phyloP scores from a whole-genome alignment of 306 rosid species.

The Cucurbita moschata region DNA sequence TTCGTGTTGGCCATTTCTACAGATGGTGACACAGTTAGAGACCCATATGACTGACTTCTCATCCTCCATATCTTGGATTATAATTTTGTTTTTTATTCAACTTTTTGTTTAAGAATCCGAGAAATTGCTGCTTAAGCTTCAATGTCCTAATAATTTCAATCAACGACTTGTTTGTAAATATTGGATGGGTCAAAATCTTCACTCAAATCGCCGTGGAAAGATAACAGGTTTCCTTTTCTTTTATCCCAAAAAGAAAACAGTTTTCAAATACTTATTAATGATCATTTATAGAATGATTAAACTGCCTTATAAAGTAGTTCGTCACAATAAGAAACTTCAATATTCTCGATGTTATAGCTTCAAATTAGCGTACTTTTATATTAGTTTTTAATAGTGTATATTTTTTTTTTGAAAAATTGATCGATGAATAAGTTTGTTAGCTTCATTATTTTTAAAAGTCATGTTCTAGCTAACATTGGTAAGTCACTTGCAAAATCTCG shows the following conservation, averaged over 20 bases:
- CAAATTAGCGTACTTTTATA: too few species aligned
- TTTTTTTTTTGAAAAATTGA: too few species aligned
- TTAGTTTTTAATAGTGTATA: too few species aligned
- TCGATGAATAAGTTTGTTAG: too few species aligned
- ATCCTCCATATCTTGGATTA: neutral
- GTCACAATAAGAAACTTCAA: neutral
- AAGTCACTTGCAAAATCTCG: too few species aligned
- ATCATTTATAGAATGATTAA: neutral
- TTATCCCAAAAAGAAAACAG: neutral
- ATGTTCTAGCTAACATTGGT: too few species aligned
- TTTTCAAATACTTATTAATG: neutral
- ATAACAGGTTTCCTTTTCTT: neutral
- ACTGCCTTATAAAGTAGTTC: neutral
- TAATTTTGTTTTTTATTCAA: neutral
- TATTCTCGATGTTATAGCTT: too few species aligned
- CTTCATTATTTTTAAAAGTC: too few species aligned
- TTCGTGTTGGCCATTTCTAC: conserved; percentile 10
- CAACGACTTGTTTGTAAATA: neutral
- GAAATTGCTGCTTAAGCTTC: neutral
- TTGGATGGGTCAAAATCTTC: neutral
- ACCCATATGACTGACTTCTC: neutral
- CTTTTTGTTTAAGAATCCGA: neutral
- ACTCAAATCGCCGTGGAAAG: neutral
- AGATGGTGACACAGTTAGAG: neutral
- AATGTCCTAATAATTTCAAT: neutral